Evolutionary conservation across 495 filamentous ascomycete species (phyloP), one percentile per base, ranked within the genome.

Genomic region (Halenospora varia): DNA sequence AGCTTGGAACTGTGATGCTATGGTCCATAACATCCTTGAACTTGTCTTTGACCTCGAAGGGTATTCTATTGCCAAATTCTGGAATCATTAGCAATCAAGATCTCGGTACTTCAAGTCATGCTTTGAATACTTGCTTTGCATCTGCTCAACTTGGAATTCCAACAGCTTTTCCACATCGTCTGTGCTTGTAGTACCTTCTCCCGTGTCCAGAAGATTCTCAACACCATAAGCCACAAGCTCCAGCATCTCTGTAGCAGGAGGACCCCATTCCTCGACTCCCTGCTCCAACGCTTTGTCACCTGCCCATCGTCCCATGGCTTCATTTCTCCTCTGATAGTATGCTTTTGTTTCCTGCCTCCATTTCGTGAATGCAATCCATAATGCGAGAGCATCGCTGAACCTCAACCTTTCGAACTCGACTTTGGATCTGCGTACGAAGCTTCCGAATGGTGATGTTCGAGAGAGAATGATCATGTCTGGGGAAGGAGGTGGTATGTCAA

Each of bases 121-220:
- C 19, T n/a, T 45, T 4, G 19, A 10, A 3, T 13, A 73, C 83
- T 60, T 77, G 89, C 90, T 88, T 68, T 96, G 92, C 69, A 96
- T 81, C 66, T 87, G 83, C 48, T 87, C 84, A 24, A 96, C 83
- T 70, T 97, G 92, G 61, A 91, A 94, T 57, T 96, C 91, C 20
- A 96, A 63, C 41, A 96, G 72, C 18, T 83, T 83, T 68, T 96
- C 90, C 10, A 96, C 78, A 66, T 96, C 93, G 57, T 96, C 88
- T 0, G 83, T 83, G 64, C 90, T 94, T 48, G 90, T 74, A 3
- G 71, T 68, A 1, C 64, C 61, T 10, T 60, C 75, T 22, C 82
- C 76, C 48, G 86, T 67, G 26, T 75, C 66, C n/a, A 23, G 47
- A 0, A 51, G 10, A 25, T 23, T 53, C 23, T 59, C 29, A 9